phyloP scores from a whole-genome alignment of 257 asterid species.

The Solanum chmielewskii region DNA sequence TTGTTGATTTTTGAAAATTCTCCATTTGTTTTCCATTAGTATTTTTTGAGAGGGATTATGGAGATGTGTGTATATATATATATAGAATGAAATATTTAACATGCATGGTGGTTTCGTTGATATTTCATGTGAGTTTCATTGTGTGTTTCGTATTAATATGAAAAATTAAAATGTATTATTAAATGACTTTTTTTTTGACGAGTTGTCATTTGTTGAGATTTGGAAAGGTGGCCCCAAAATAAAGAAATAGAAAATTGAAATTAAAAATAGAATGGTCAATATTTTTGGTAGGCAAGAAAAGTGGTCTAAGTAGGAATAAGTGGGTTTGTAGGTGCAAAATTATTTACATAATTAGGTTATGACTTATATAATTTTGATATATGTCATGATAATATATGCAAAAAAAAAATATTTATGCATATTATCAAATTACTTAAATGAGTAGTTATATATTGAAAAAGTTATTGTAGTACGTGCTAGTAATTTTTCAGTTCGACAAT shows the following conservation, averaged over 20 bases:
- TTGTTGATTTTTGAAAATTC: conserved; percentile 5
- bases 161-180: not conserved
- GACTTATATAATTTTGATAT: not conserved
- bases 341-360: not conserved
- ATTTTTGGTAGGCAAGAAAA: not conserved
- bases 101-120: conserved; percentile 38
- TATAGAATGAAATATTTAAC: not conserved
- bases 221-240: conserved; percentile 28
- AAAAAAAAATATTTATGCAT: too few relatives aligned
- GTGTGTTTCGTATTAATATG: conserved; percentile 15
- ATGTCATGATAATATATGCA: too few relatives aligned
- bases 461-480: too few relatives aligned
- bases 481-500: too few relatives aligned
- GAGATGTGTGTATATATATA: not conserved
- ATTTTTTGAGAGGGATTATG: not conserved
- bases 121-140: conserved; percentile 41
- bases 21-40: conserved; percentile 15
- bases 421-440: not conserved
- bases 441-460: not conserved
- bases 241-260: conserved; percentile 11
- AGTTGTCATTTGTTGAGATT: conserved; percentile 13
- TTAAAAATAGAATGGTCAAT: not conserved
- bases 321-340: not conserved
- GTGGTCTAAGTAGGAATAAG: not conserved
- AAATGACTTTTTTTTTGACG: conserved; percentile 7